phyloP scores from a whole-genome alignment of 73 alveolate genomes.

The Paramecium primaurelia region DNA sequence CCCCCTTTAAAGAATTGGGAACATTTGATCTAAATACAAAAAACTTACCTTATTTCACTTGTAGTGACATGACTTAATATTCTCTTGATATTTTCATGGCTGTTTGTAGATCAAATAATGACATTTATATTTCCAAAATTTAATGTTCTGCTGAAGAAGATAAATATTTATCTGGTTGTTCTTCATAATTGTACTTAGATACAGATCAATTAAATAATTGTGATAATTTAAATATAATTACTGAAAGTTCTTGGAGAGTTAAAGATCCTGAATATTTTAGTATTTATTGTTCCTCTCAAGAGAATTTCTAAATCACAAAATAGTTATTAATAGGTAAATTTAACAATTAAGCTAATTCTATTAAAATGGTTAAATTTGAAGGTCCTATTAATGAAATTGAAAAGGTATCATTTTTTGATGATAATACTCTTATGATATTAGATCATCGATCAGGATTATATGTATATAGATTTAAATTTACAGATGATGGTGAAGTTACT shows the following conservation, averaged over 20 bases:
- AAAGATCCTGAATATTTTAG: constrained; percentile 2
- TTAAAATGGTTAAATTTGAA: neutral
- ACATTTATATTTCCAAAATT: neutral
- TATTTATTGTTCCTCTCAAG: neutral
- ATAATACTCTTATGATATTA: neutral
- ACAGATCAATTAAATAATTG: neutral
- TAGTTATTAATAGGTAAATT: neutral
- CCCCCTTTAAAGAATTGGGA: neutral
- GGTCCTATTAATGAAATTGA: neutral
- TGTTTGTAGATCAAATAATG: neutral
- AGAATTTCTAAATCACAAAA: neutral
- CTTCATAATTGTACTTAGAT: neutral
- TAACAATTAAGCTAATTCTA: neutral
- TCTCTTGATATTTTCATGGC: neutral
- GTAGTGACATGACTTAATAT: constrained; percentile 5
- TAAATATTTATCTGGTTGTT: neutral
- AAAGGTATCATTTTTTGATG: constrained; percentile 27
- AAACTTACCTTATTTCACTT: neutral
- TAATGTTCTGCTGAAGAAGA: neutral
- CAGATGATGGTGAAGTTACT: neutral
- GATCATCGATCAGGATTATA: neutral
- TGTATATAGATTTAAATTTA: neutral
- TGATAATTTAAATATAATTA: neutral
- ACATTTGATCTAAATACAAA: neutral
- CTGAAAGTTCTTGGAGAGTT: constrained; percentile 13